Evolutionary conservation across 208 protist genomes (phyloP).

Genomic region (Herpetomonas muscarum): DNA sequence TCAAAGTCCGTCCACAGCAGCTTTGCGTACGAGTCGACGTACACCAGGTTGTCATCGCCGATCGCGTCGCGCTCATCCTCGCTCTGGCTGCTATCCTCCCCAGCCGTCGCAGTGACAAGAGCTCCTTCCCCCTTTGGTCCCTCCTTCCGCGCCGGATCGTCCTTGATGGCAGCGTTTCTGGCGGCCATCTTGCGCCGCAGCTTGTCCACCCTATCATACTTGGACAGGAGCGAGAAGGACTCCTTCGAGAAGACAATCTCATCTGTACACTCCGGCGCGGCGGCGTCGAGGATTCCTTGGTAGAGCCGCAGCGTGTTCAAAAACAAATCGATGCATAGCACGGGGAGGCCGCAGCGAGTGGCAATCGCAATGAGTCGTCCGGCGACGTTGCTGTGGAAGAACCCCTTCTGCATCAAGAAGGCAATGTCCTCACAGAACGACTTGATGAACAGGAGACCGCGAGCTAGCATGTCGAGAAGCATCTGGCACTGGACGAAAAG

Average conservation of each 20-base stretch:
- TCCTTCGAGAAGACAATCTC: constrained; percentile 66
- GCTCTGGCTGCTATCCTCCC: constrained; percentile 6
- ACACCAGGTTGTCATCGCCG: constrained; percentile 53
- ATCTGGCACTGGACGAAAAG: constrained; percentile 91
- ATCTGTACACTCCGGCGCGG: constrained; percentile 29
- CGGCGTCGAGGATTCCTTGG: constrained; percentile 80
- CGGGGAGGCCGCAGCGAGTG: constrained; percentile 68
- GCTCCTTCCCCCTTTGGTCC: not conserved
- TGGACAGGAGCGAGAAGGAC: constrained; percentile 82
- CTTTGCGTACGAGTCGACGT: constrained; percentile 74
- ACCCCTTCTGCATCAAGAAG: constrained; percentile 85
- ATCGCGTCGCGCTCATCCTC: constrained; percentile 12
- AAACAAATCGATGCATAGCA: constrained; percentile 82
- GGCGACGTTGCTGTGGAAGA: constrained; percentile 85
- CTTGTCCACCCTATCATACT: constrained; percentile 85
- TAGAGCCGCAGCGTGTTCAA: constrained; percentile 84
- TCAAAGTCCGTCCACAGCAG: constrained; percentile 89
- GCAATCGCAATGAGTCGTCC: constrained; percentile 69
- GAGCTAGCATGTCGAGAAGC: constrained; percentile 82
- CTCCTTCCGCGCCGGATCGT: not conserved
- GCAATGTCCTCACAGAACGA: constrained; percentile 86
- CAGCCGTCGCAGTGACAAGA: not conserved
- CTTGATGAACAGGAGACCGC: constrained; percentile 76
- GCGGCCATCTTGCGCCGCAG: constrained; percentile 55
- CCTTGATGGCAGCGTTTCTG: constrained; percentile 11